Conservation (phyloP, 2,329 filamentous ascomycete species). For the Fusarium sp. region DNA sequence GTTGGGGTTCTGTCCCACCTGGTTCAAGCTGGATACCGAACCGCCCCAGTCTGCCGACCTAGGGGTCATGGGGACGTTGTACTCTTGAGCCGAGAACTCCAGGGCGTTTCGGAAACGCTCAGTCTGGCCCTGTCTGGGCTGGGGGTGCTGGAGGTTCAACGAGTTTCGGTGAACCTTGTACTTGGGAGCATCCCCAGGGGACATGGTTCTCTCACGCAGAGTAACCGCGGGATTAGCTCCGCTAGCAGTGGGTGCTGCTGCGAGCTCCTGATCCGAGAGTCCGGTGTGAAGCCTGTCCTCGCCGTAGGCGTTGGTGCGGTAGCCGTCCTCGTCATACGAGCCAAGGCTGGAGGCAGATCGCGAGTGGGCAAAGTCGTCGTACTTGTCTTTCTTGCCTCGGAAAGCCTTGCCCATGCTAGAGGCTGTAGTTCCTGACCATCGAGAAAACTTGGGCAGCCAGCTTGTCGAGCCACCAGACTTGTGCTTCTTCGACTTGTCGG, state of each 20-base stretch:
- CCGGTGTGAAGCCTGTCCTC: constrained; percentile 71
- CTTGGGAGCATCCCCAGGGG: constrained; percentile 78
- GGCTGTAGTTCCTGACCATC: constrained; percentile 96
- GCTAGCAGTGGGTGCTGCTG: constrained; percentile 27
- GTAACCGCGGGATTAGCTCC: constrained; percentile 48
- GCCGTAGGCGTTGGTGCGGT: constrained; percentile 66
- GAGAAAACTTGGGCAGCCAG: constrained; percentile 90
- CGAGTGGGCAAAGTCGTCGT: constrained; percentile 72
- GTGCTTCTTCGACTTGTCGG: constrained; percentile 85
- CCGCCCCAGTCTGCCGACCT: constrained; percentile 72
- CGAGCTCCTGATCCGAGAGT: constrained; percentile 64
- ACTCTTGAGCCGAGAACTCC: constrained; percentile 79
- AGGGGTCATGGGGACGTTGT: constrained; percentile 70
- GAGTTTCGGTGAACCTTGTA: constrained; percentile 87
- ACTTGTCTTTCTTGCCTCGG: constrained; percentile 71
- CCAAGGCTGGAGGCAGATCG: constrained; percentile 82
- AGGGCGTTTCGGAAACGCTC: constrained; percentile 80
- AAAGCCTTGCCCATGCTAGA: constrained; percentile 87
- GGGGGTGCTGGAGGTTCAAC: constrained; percentile 82
- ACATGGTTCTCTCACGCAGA: constrained; percentile 61
- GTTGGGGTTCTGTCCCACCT: constrained; percentile 61
- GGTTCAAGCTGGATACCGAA: constrained; percentile 69
- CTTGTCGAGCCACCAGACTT: constrained; percentile 85
- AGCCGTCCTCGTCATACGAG: constrained; percentile 69
- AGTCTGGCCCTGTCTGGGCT: constrained; percentile 79